phyloP scores from a whole-genome alignment of 352 stramenopile species.

The Phytophthora citrophthora region DNA sequence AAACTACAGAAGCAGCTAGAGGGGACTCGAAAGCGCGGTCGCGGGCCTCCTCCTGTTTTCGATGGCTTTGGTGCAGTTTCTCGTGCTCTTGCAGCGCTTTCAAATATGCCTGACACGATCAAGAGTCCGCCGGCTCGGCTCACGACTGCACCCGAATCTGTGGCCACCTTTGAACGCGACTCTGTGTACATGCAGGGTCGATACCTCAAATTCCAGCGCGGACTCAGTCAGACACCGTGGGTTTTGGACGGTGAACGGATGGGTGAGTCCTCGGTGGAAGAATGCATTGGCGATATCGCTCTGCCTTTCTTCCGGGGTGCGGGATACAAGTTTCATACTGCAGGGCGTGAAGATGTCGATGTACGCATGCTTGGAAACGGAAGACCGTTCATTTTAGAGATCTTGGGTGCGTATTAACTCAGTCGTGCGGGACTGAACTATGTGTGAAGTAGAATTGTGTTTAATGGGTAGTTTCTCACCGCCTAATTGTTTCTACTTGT shows the following conservation, averaged over 20 bases:
- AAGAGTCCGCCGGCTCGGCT: constrained; percentile 60
- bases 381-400: constrained; percentile 91
- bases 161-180: constrained; percentile 69
- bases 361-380: constrained; percentile 97
- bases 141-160: constrained; percentile 41
- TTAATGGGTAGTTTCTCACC: constrained; percentile 17
- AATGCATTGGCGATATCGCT: constrained; percentile 83
- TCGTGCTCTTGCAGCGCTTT: constrained; percentile 58
- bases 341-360: constrained; percentile 97
- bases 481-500: constrained; percentile 9
- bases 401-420: constrained; percentile 49
- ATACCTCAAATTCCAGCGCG: constrained; percentile 92
- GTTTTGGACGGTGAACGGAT: constrained; percentile 87
- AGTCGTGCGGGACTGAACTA: neutral
- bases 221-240: constrained; percentile 92
- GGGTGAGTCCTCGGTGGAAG: constrained; percentile 90
- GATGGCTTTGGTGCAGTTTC: constrained; percentile 84
- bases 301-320: constrained; percentile 67
- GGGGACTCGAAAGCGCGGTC: constrained; percentile 66
- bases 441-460: neutral
- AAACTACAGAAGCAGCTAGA: constrained; percentile 64
- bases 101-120: constrained; percentile 56
- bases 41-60: constrained; percentile 63
- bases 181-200: constrained; percentile 89
- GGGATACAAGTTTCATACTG: constrained; percentile 96